Conservation (phyloP, 2,329 filamentous ascomycete species). For the Colletotrichum scovillei region DNA sequence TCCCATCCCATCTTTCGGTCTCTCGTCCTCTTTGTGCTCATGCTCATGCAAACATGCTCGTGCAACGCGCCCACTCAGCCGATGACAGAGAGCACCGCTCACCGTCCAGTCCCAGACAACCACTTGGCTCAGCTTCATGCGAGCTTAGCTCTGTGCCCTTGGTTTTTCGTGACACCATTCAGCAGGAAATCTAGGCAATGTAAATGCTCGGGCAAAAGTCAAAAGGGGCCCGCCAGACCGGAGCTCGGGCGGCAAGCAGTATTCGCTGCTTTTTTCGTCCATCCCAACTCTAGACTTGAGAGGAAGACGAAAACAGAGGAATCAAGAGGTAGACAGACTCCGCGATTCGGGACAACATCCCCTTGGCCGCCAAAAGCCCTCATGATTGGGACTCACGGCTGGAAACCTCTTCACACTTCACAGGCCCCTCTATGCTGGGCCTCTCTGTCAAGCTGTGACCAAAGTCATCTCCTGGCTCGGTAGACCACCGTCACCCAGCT, state of each 20-base stretch:
- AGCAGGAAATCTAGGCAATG: background rate
- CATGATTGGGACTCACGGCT: background rate
- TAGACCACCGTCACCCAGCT: background rate
- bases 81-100: constrained; percentile 30
- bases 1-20: constrained; percentile 13
- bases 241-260: constrained; percentile 14
- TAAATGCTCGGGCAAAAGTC: background rate
- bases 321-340: constrained; percentile 13
- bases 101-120: constrained; percentile 18
- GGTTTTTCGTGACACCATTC: constrained; percentile 9
- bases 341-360: background rate
- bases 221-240: background rate
- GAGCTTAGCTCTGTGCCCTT: background rate
- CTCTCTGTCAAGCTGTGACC: constrained; percentile 15
- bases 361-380: constrained; percentile 17
- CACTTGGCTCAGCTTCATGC: constrained; percentile 29
- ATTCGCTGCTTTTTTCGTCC: constrained; percentile 22
- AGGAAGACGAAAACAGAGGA: constrained; percentile 1
- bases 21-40: background rate
- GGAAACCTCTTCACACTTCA: constrained; percentile 7
- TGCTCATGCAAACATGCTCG: constrained; percentile 25
- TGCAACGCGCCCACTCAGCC: constrained; percentile 21
- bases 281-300: constrained; percentile 7
- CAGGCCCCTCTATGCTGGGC: constrained; percentile 15
- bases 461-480: constrained; percentile 11